Evolutionary conservation across 2,329 filamentous ascomycete genomes (phyloP), one percentile per base, ranked within the genome.

Genomic region (Xylariaceae sp.): DNA sequence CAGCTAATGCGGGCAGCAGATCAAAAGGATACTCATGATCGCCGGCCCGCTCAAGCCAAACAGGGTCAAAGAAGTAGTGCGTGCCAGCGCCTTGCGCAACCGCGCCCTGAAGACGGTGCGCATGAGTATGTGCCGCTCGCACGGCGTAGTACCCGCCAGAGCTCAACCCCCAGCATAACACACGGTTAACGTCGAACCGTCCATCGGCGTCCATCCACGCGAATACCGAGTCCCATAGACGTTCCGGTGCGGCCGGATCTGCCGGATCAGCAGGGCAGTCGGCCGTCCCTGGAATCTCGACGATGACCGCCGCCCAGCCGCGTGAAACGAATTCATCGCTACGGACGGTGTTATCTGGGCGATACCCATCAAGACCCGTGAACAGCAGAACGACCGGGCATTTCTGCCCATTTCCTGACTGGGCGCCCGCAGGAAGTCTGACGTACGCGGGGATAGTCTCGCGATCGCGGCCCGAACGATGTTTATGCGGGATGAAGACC

Each of bases 101-200:
- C 18, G 69, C 69, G 0, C 84, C 86, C 0, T 70, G 67, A 17
- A 89, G 68, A 10, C 70, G 67, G 1, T 73, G 64, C 16, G 72
- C 70, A 65, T 88, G 86, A n/a, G 84, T 88, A 66, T 87, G 83
- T 42, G 85, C 84, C n/a, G 82, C 75, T 16, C 85, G 78, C 36
- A 84, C 74, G 17, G 85, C 84, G 68, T 88, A 87, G 73, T 87
- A 88, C 0, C 85, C 85, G 31, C 86, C 86, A 0, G 79, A 75
- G 57, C 80, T 84, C 33, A 88, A 69, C 0, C 85, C 86, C 84
- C 85, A 88, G 43, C 77, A 80, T 54, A 84, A 68, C 7, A 89
- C 69, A 33, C 74, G 76, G 1, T 62, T 59, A 75, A 79, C 79
- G 63, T 88, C 78, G 60, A 87, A 82, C 6, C 69, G 62, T 0